Percentiles rank a stretch among this genome's conserved stretches.
phyloP scores from a whole-genome alignment of 1,284 basidiomycete genomes.

The Ganoderma multipileum region DNA sequence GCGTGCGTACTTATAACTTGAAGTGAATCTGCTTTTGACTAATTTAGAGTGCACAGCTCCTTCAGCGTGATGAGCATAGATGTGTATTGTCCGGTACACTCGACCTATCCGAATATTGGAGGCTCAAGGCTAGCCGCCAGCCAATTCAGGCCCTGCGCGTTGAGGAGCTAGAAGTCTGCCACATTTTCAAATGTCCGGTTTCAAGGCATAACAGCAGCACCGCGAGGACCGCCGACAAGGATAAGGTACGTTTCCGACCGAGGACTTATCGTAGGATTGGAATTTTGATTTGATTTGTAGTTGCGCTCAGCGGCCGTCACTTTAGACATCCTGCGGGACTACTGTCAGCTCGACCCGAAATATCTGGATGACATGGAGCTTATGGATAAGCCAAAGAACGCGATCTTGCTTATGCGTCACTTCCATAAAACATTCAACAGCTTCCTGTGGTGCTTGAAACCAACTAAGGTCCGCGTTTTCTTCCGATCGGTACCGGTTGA shows the following conservation, averaged over 20 bases:
- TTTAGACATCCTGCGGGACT: background rate
- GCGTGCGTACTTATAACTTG: too few species aligned
- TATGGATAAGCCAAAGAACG: background rate
- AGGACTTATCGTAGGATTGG: background rate
- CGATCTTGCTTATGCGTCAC: background rate
- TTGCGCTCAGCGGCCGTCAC: background rate
- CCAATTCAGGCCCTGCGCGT: background rate
- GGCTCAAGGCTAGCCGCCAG: too few species aligned
- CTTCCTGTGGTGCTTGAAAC: background rate
- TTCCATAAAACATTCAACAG: background rate
- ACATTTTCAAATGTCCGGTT: background rate
- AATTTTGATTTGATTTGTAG: background rate
- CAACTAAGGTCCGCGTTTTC: background rate
- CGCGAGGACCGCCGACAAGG: background rate
- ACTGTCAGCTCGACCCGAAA: background rate
- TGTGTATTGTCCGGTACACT: background rate
- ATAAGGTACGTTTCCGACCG: background rate
- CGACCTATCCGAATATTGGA: too few species aligned
- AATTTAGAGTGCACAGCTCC: background rate
- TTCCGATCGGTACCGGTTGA: background rate
- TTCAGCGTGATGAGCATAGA: background rate
- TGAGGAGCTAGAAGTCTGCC: background rate
- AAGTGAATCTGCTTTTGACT: too few species aligned
- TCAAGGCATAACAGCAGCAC: background rate
- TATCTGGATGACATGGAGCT: background rate